Evolutionary conservation across 2,329 filamentous ascomycete species (phyloP), one percentile per base, ranked within the genome.

Genomic region (Trichophyton rubrum): DNA sequence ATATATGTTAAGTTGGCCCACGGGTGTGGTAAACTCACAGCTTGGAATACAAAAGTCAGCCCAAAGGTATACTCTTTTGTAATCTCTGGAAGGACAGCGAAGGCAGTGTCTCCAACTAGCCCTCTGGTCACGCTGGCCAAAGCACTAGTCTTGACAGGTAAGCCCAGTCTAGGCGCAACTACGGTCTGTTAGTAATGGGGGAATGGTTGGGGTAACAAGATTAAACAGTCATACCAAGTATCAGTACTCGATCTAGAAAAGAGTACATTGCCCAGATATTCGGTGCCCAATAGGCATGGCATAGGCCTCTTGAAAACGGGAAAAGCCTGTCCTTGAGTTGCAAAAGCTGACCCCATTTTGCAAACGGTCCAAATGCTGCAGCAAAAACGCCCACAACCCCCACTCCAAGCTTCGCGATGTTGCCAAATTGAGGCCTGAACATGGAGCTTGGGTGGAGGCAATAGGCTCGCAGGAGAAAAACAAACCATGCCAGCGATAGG

Each of bases 231-330:
- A 71, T 77, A 95, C 90, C 74, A 67, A 85, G 83, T 62, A 99
- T 96, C 66, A 99, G 72, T 6, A 90, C 75, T 59, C 93, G 82
- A 69, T 99, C 93, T 1, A 82, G 77, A 71, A 97, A 96, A 0
- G 93, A 96, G 74, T 99, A 99, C 71, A 97, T 82, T 0, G 93
- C 92, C 93, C 93, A 99, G 1, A 96, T 78, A 67, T 99, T 99
- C 0, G 93, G 91, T 11, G 93, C 93, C 93, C 93, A 99, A 73
- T 99, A 99, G 0, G 93, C 93, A 76, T 99, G 93, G 71, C 92
- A 97, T 3, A 99, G 78, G 0, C 93, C 93, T 62, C 93, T 82
- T 0, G 90, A 90, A 72, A 99, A 99, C 0, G 93, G 93, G 68
- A 99, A 99, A 7, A 99, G 77, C 40, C 93, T 82, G 69, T 85